Percentiles rank a stretch among this genome's conserved stretches.
These are phyloP conservation scores for Fremontodendron californicum DNA, from an alignment of 345 rosid genomes.

Conservation along the genomic window DNA sequence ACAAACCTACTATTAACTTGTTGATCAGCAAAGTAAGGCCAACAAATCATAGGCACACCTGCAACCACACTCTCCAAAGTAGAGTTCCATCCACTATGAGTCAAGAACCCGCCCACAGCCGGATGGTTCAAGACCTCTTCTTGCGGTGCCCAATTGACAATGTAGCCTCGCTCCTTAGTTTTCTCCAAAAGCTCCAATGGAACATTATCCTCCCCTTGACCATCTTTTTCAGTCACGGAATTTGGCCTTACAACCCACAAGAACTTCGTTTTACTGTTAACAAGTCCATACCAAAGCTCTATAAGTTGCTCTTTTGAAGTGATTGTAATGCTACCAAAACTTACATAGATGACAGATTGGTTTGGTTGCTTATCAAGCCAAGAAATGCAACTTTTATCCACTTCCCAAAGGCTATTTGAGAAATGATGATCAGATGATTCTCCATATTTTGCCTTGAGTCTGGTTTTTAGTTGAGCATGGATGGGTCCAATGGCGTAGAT, in stretches of 20 bases:
- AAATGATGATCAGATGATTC: slow-evolving; percentile 14
- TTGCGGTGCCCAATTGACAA: slow-evolving; percentile 45
- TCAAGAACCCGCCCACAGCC: slow-evolving; percentile 57
- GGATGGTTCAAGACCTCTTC: slow-evolving; percentile 42
- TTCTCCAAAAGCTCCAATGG: slow-evolving; percentile 28
- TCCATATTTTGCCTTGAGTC: neutral
- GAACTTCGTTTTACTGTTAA: slow-evolving; percentile 33
- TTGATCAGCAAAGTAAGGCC: slow-evolving; percentile 64
- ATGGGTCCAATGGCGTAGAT: slow-evolving; percentile 60
- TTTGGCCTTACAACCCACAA: slow-evolving; percentile 47
- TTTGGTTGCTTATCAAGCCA: slow-evolving; percentile 45
- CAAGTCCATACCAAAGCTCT: slow-evolving; percentile 51
- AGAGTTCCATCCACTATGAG: slow-evolving; percentile 82
- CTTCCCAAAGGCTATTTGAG: slow-evolving; percentile 32
- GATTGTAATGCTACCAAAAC: slow-evolving; percentile 44
- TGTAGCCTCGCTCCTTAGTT: slow-evolving; percentile 31
- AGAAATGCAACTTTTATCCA: slow-evolving; percentile 36
- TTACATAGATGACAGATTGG: slow-evolving; percentile 42
- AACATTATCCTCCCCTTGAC: slow-evolving; percentile 14
- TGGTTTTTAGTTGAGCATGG: slow-evolving; percentile 34
- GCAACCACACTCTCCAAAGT: slow-evolving; percentile 57
- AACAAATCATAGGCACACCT: slow-evolving; percentile 73
- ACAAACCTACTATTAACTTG: slow-evolving; percentile 51
- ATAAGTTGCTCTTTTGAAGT: slow-evolving; percentile 27
- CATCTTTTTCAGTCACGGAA: slow-evolving; percentile 8